Evolutionary conservation across 352 stramenopile species (phyloP), one percentile per base, ranked within the genome.

Genomic region (Globisporangium spiculum): DNA sequence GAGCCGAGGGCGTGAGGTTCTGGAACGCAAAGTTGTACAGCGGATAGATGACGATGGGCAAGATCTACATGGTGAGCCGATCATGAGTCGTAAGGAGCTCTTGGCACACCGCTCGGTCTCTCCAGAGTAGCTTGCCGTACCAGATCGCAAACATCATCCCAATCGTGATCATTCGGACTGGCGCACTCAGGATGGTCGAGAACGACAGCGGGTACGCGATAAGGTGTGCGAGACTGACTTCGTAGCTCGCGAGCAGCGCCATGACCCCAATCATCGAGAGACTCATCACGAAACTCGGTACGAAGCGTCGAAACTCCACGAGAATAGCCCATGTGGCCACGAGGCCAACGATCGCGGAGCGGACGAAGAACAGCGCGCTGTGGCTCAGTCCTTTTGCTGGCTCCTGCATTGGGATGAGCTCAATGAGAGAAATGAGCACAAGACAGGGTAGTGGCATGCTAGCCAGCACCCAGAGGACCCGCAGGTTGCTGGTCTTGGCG

Each of bases 191-290:
- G 63, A 64, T 63, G 26, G 76, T 66, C 1, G 72, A 69, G 56
- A 81, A 79, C 26, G 72, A 69, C 2, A 81, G 22, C 16, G 75
- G 72, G 41, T 73, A 78, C 5, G 67, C 75, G 22, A 79, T 59
- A 24, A 26, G 24, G 1, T 20, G 41, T 1, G 72, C 61, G 6
- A 77, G 30, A 6, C 27, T 30, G 8, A 70, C 74, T 9, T 57
- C 57, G 24, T 58, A 57, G 4, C 30, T 32, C 0, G 60, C 63
- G 12, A 75, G 5, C 14, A 76, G 10, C 30, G 62, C 68, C 2
- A 71, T 73, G 10, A 46, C 59, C 4, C 44, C 18, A 1, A 78
- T 46, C 6, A 61, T 58, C 0, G 3, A 0, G 0, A 61, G 20
- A 0, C 64, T 32, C 61, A 79, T 65, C 0, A 68, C 27, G 3